Evolutionary conservation across 352 stramenopile species (phyloP), one percentile per base, ranked within the genome.

Genomic region (Globisporangium nodosum): DNA sequence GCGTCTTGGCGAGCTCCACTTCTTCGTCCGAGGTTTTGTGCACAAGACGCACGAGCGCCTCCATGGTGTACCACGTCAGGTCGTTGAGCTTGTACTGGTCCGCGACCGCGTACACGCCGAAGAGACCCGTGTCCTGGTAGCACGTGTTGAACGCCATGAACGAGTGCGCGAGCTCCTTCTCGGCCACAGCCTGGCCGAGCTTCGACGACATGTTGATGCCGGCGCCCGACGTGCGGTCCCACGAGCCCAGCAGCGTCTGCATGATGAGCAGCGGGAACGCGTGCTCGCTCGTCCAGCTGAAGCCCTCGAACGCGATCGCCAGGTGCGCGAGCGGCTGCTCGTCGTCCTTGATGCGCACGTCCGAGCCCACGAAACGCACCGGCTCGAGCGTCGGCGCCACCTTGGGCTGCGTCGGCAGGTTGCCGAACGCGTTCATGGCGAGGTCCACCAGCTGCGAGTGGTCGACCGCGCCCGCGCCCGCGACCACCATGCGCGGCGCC

Each of bases 111-210:
- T 99, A 99, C 42, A 99, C 82, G 61, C 97, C 98, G 70, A 99
- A 99, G 37, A 99, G 87, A 61, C 97, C 97, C 42, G 96, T 99
- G 76, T 99, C 98, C 81, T 99, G 98, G 88, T 99, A 99, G 82
- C 94, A 99, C 60, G 97, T 99, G 87, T 99, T 99, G 85, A 99
- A 99, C 31, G 96, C 98, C 72, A 96, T 98, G 78, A 98, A 97
- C 52, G 88, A 98, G 82, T 99, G 96, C 45, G 95, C 97, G 37
- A 98, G 80, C 72, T 99, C 95, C 70, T 97, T 89, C 67, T 97
- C 81, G 13, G 97, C 96, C 8, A 99, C 83, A 63, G 97, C 92
- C 76, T 98, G 90, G 59, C 96, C 97, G n/a, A 99, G 78, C 67
- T 97, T 95, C 39, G 89, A 98, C 56, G 92, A 94, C 69, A 97